Evolutionary conservation across 2,329 filamentous ascomycete species (phyloP), one percentile per base, ranked within the genome.

Genomic region (Sordariomycetes sp.): DNA sequence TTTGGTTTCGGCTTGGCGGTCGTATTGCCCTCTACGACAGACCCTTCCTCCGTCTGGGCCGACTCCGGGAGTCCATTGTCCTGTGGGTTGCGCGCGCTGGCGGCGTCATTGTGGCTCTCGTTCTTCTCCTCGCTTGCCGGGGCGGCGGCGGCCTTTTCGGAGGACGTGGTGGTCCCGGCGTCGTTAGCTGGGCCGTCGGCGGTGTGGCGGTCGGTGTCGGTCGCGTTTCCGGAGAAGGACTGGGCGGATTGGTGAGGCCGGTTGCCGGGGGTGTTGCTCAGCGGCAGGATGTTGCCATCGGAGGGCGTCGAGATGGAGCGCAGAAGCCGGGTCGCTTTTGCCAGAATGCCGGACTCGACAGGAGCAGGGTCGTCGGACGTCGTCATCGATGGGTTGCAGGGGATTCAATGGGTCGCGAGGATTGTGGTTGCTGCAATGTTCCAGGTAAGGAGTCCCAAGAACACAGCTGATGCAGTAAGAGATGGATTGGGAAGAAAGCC

Each of bases 261-360:
- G 54, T 46, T 46, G 5, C 18, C 16, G 25, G 22, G n/a, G 16
- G 56, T 16, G 22, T 22, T 51, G 18, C 51, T 3, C 37, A 46
- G 20, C 34, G 20, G 54, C n/a, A 50, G 35, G 46, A 34, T 53
- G 46, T 50, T 37, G 37, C 54, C 40, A 59, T 24, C 22, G 54
- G 50, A 55, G 32, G 58, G 58, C 58, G 59, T 61, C 59, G 59
- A 59, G 61, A 43, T 59, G 56, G 35, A 28, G 55, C 53, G 32
- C 53, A 20, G 20, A 18, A 53, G 62, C 59, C 63, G 60, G 62
- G 22, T 50, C 46, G 46, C n/a, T 50, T 50, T 50, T 50, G 46
- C 46, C 20, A 50, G 46, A 24, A 50, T 50, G 22, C 46, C 46
- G 22, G 46, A 50, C 46, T 24, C 46, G 20, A 22, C 46, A 50